Conservation (phyloP, 148 eudicot genomes). For the Camellia lanceoleosa region DNA sequence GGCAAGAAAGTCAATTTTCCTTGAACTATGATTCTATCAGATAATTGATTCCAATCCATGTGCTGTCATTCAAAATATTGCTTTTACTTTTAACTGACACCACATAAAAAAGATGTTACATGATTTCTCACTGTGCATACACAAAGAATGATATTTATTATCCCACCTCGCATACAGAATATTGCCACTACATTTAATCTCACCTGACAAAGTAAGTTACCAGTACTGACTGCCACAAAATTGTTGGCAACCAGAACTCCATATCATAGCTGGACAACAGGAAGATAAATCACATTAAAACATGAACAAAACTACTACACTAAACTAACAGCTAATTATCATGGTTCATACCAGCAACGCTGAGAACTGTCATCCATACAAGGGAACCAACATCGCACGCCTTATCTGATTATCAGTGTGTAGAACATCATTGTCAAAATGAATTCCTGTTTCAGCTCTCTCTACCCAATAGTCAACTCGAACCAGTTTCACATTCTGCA, state of each 20-base stretch:
- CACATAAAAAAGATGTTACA: neutral
- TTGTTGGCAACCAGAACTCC: conserved; percentile 88
- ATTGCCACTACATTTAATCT: conserved; percentile 11
- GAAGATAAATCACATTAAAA: too few species aligned
- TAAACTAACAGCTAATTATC: conserved; percentile 10
- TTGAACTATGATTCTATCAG: neutral
- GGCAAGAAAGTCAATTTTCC: conserved; percentile 3
- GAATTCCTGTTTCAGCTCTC: conserved; percentile 93
- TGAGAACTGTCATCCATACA: conserved; percentile 88
- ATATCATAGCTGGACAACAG: too few species aligned
- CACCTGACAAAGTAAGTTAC: conserved; percentile 91
- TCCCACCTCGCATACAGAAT: neutral
- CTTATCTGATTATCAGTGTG: conserved; percentile 93
- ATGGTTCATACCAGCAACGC: conserved; percentile 73
- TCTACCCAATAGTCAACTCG: conserved; percentile 98
- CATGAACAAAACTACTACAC: conserved; percentile 3
- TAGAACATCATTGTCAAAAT: conserved; percentile 64
- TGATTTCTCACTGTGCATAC: neutral
- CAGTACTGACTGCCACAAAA: conserved; percentile 89
- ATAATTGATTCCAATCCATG: neutral
- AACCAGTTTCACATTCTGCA: conserved; percentile 87
- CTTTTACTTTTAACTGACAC: neutral
- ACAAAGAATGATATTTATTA: neutral
- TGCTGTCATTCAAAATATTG: neutral
- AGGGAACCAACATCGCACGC: conserved; percentile 99